Conservation (phyloP, 1,284 basidiomycete species). For the Pascua guehoae region DNA sequence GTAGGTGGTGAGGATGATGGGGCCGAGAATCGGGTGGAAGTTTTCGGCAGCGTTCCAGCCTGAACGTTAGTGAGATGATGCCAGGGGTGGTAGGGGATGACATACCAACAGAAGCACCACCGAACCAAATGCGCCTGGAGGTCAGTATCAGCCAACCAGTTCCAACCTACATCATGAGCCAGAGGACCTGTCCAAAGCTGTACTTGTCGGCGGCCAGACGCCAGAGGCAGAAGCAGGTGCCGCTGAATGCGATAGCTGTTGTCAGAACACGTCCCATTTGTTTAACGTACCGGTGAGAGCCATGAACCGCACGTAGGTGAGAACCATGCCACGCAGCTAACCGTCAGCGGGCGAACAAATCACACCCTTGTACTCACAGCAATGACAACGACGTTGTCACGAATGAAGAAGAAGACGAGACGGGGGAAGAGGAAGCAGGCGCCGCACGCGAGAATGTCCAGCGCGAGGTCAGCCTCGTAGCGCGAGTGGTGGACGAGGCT, state of each 20-base stretch:
- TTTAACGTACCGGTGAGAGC: constrained; percentile 58
- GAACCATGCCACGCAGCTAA: constrained; percentile 63
- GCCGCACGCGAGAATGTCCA: constrained; percentile 76
- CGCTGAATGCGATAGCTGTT: constrained; percentile 61
- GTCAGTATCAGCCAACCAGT: neutral
- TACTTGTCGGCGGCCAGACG: constrained; percentile 59
- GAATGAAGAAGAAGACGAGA: constrained; percentile 78
- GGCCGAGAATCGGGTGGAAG: constrained; percentile 73
- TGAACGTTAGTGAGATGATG: constrained; percentile 6
- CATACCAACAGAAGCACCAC: neutral
- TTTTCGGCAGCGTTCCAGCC: constrained; percentile 42
- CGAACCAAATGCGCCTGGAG: constrained; percentile 8
- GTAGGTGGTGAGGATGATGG: constrained; percentile 77
- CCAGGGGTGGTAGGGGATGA: neutral
- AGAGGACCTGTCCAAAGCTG: constrained; percentile 56
- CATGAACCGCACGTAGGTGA: constrained; percentile 80
- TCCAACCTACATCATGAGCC: constrained; percentile 52
- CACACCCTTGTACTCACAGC: constrained; percentile 52
- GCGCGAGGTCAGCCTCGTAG: constrained; percentile 63
- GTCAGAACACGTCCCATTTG: neutral
- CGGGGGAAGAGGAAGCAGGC: constrained; percentile 84
- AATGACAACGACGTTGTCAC: constrained; percentile 75
- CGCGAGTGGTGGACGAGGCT: constrained; percentile 60
- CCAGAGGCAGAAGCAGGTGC: constrained; percentile 77
- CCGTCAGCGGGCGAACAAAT: neutral